Percentiles rank a stretch among this genome's conserved stretches.
Evolutionary conservation across 805 yeast genomes (phyloP).

Genomic region (Tetrapisispora taiwanensis): DNA sequence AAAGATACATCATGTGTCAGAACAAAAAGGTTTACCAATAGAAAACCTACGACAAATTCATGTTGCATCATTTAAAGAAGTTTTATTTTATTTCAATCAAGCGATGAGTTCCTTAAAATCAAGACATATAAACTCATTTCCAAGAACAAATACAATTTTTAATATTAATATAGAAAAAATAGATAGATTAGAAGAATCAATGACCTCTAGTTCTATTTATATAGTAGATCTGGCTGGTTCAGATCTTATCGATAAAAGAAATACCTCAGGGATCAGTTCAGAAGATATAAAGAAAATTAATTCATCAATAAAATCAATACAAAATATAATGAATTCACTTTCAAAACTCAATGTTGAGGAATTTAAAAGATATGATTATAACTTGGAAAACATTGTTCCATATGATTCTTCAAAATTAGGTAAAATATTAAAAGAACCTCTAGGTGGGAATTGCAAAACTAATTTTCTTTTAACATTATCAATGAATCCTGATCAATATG

Average conservation of each 20-base stretch:
- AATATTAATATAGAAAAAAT: constrained; percentile 59
- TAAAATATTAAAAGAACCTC: constrained; percentile 63
- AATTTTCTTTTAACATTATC: constrained; percentile 67
- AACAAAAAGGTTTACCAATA: constrained; percentile 50
- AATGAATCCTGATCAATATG: constrained; percentile 43
- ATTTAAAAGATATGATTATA: background rate
- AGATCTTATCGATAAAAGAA: constrained; percentile 38
- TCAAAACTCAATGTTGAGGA: constrained; percentile 29
- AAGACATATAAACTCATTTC: background rate
- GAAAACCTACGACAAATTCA: constrained; percentile 22
- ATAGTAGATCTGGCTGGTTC: constrained; percentile 84
- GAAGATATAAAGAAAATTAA: constrained; percentile 84
- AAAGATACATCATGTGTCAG: constrained; percentile 29
- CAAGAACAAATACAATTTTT: constrained; percentile 61
- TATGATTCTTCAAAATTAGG: constrained; percentile 74
- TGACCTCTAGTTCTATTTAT: constrained; percentile 44
- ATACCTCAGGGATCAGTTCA: constrained; percentile 54
- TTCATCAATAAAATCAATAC: constrained; percentile 64
- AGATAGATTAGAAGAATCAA: constrained; percentile 31
- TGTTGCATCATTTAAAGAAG: constrained; percentile 1
- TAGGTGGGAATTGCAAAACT: constrained; percentile 78
- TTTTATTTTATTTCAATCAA: background rate
- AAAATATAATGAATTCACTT: constrained; percentile 70
- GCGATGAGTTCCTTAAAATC: background rate
- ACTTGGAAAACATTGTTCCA: constrained; percentile 20